Evolutionary conservation across 2,329 filamentous ascomycete species (phyloP), one percentile per base, ranked within the genome.

Genomic region (Microdochium bolleyi): DNA sequence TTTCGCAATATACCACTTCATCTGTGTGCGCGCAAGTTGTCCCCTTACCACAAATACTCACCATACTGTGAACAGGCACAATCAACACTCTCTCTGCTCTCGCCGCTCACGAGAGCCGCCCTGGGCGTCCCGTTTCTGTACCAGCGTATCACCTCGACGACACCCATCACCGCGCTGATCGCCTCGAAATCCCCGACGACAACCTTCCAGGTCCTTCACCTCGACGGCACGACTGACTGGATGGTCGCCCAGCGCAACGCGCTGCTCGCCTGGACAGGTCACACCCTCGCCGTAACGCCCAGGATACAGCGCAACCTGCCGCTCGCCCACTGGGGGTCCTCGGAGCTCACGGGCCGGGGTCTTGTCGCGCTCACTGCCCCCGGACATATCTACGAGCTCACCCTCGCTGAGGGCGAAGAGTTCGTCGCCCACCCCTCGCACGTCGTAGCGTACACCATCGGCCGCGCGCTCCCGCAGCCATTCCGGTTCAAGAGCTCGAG

Each of bases 171-270:
- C 46, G 91, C 91, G 30, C 75, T 99, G 57, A 87, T 99, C 61
- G 88, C 89, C 27, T 91, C 92, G 24, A 94, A 91, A 67, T 90
- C 90, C 4, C 84, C 89, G 3, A 84, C 87, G 51, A 94, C 92
- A 1, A 92, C 91, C 5, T 92, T 99, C 61, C 85, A 88, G 13
- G 83, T 95, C 8, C 79, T 99, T 24, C 88, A 92, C 66, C 82
- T 99, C 50, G 91, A 99, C 73, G 94, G 94, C 54, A 90, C 91
- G 3, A 85, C 91, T 54, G 94, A 99, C 72, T 99, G 94, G 92
- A 89, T 96, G 76, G 76, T 99, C 9, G 82, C 89, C 7, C 92
- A 97, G 67, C 82, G 89, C 56, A 87, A 89, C 58, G 91, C 91
- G 1, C 77, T 99, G 51, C 77, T 97, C n/a, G 94, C 94, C 52